Base-by-base conservation (phyloP, 2,329 filamentous ascomycete genomes). In the Byssothecium circinans region DNA sequence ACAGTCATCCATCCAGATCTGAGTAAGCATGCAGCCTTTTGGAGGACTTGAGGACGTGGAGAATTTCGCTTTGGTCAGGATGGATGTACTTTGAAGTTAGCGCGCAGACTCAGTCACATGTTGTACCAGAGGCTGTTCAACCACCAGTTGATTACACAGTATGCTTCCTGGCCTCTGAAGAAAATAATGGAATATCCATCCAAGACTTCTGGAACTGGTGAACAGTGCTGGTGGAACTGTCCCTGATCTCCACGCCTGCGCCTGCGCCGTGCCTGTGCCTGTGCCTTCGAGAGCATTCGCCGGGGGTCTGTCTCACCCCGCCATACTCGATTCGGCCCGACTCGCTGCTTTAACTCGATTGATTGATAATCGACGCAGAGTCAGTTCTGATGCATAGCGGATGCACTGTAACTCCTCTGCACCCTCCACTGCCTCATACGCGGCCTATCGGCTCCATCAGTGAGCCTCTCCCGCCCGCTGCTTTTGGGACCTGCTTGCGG, bases 281-380 rank as follows among this genome's bases (percentile, higher is more conserved):
- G 23, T 15, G 30, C 14, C 32, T 54, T 54, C 51, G 47, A 54
- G 35, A 41, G 37, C 41, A 41, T 54, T 54, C 50, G 37, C 41
- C 41, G 34, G 30, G 47, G 30, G 47, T 52, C 23, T 6, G 23
- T 25, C 23, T 25, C 23, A 25, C 23, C 23, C 50, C 49, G 27
- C 50, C 50, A 47, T 47, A 32, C 53, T 50, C 34, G 27, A 38
- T 54, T 50, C 33, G 45, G 50, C 14, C 38, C 18, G 20, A 12
- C 17, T 29, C 43, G 50, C 50, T 43, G 50, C 50, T 43, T 44
- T 53, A 44, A 43, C 23, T 8, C 22, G 1, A 4, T 39, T 53
- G 50, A 53, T 53, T 53, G 40, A 45, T 53, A 50, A 53, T 45
- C 50, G 39, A 30, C 18, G 14, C n/a, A 45, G 37, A 45, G 41